Base-by-base conservation (phyloP, 805 yeast species). In the Yarrowia sp. region DNA sequence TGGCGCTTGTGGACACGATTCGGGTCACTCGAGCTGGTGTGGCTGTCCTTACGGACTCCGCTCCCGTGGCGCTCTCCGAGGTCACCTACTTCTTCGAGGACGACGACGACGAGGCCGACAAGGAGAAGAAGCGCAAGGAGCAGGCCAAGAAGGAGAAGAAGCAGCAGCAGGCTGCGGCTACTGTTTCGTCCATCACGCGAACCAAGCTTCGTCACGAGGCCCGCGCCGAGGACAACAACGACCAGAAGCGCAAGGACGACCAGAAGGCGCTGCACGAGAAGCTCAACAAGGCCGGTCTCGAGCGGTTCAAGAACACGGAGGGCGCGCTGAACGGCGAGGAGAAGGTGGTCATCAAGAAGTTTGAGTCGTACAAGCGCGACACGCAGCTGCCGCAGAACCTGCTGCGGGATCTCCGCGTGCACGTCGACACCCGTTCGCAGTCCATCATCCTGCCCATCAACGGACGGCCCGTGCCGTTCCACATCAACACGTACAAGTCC, bases 391-490 rank as follows among this genome's bases (percentile, higher is more conserved):
- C 99, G 39, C 42, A 33, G 32, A 75, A 78, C 35, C 82, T 82
- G 68, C 96, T 91, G 18, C 84, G 86, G 69, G 97, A 92, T 72
- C 79, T 94, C 72, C 85, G 85, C 71, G 84, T 93, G 64, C 92
- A 87, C 72, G 91, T 94, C 63, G 99, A 93, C 72, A 80, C 84
- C 72, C 90, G 88, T 70, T 82, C 88, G 63, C 97, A 92, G 75
- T 88, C 97, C 1, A 87, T 93, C 62, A 83, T 93, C 64, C 77
- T 93, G 63, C 99, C 99, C 58, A 87, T 93, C 63, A 83, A 87
- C 69, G 99, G 99, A 65, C 82, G 98, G 70, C 97, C 98, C 1
- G 98, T 94, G 59, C 99, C 99, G 22, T 93, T 94, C 80, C 99
- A 93, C 73, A 91, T 93, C 71, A 90, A 90, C 73, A 80, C 97